Conservation (phyloP, 805 yeast species). For the Candida suzukii region DNA sequence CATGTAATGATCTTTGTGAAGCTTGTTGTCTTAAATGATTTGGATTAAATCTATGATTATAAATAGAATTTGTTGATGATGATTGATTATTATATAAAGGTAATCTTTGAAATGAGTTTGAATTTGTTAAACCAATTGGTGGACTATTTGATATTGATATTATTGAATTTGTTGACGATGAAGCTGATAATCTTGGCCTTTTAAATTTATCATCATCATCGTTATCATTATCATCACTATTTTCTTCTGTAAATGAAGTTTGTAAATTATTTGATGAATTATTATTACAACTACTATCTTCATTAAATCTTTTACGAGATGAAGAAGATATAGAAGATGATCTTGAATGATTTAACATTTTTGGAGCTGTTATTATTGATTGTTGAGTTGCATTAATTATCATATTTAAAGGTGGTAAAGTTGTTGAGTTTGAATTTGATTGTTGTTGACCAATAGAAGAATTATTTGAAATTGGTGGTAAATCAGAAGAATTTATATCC, state of each 20-base stretch:
- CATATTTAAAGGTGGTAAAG: not conserved
- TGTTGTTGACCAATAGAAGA: too few relatives aligned
- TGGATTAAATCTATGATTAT: not conserved
- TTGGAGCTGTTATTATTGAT: not conserved
- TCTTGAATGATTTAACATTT: not conserved
- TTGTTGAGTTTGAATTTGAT: not conserved
- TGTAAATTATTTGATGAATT: not conserved
- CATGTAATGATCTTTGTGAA: slow-evolving; percentile 24
- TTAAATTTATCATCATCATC: slow-evolving; percentile 6
- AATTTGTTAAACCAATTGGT: not conserved
- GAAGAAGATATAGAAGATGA: not conserved
- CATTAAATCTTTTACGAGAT: not conserved
- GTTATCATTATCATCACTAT: not conserved
- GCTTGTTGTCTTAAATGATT: slow-evolving; percentile 20
- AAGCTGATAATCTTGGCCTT: slow-evolving; percentile 12
- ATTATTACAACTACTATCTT: not conserved
- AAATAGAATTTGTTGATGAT: too few relatives aligned
- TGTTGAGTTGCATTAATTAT: too few relatives aligned
- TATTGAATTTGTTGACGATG: slow-evolving; percentile 4
- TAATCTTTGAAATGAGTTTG: not conserved
- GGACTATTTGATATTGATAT: not conserved
- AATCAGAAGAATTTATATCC: slow-evolving; percentile 1
- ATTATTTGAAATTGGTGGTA: not conserved
- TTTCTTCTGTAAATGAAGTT: not conserved
- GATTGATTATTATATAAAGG: too few relatives aligned